Percentiles rank a stretch among this genome's conserved stretches.
phyloP scores from a whole-genome alignment of 2,329 filamentous ascomycete genomes.

The Aureobasidium sp. region DNA sequence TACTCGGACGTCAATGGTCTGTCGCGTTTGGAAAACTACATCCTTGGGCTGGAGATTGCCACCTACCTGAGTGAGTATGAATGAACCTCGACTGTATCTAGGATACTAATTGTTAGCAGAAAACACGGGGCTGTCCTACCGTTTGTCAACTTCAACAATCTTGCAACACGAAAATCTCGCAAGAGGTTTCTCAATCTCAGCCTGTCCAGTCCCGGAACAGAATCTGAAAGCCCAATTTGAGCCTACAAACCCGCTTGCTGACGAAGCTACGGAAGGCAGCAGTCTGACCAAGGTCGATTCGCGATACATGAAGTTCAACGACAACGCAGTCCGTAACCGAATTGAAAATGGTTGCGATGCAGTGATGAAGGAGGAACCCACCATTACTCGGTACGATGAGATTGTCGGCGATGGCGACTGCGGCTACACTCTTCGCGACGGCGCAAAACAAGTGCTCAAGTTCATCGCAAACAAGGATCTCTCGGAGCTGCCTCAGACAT shows the following conservation, averaged over 20 bases:
- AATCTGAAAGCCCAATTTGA: constrained; percentile 24
- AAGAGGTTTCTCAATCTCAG: constrained; percentile 29
- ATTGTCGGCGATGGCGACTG: constrained; percentile 33
- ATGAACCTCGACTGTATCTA: neutral
- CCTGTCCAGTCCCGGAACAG: constrained; percentile 23
- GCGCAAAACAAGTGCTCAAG: constrained; percentile 28
- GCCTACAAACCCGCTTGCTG: constrained; percentile 15
- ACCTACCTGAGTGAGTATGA: constrained; percentile 24
- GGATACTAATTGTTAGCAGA: constrained; percentile 18
- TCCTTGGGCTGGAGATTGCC: constrained; percentile 29
- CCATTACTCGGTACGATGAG: constrained; percentile 31
- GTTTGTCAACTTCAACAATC: constrained; percentile 29
- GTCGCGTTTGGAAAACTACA: constrained; percentile 31
- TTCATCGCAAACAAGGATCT: constrained; percentile 29
- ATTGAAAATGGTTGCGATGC: constrained; percentile 28
- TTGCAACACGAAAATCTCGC: constrained; percentile 25
- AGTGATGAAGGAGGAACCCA: constrained; percentile 28
- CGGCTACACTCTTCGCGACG: constrained; percentile 30
- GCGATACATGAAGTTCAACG: constrained; percentile 24
- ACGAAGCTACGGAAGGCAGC: constrained; percentile 8
- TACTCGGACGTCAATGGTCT: constrained; percentile 31
- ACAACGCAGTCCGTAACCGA: constrained; percentile 23
- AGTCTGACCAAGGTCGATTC: constrained; percentile 18
- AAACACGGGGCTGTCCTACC: constrained; percentile 25
- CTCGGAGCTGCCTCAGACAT: constrained; percentile 21